Evolutionary conservation across 2,329 filamentous ascomycete genomes (phyloP), one percentile per base, ranked within the genome.

Genomic region (Sordariomycetes sp.): DNA sequence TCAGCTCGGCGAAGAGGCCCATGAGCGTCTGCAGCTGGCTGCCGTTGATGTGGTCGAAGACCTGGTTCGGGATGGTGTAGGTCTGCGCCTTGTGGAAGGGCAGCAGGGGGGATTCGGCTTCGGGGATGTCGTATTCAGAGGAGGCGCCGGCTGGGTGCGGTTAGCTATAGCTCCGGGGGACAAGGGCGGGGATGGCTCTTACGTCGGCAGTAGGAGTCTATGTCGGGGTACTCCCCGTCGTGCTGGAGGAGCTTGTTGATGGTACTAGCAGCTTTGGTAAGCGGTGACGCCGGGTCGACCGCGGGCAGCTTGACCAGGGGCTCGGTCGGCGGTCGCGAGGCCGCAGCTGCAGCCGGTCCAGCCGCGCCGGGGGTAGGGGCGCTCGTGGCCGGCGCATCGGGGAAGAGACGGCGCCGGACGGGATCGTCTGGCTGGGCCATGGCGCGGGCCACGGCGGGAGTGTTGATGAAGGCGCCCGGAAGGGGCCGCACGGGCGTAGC

Each of bases 1-100:
- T 91, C 65, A 99, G 80, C 70, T 95, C 89, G 20, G 94, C 89
- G 70, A 99, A 97, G 36, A 99, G 76, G 10, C 95, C 95, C 87
- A 99, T 95, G 65, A 84, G 82, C n/a, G 91, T 96, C 59, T 87
- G 86, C 25, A 96, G 84, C 67, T 95, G 85, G 59, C 89, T 87
- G 55, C 82, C 78, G 64, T 99, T 95, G 69, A 95, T 92, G 67
- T 96, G 90, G 64, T 95, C 87, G 66, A 97, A 92, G 56, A 99
- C 87, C 65, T 84, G 82, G 63, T 96, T 90, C 54, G 94, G 94
- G 56, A 99, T 92, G 64, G 88, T 85, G 72, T 96, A 92, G 71
- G 86, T 88, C 64, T 88, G 86, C 32, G 86, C 81, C 70, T 87
- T 89, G 67, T 96, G 87, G 68, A 96, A 99, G 1, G 94, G 94